Evolutionary conservation across 257 asterid genomes (phyloP).

Genomic region (Nicotiana obtusifolia): DNA sequence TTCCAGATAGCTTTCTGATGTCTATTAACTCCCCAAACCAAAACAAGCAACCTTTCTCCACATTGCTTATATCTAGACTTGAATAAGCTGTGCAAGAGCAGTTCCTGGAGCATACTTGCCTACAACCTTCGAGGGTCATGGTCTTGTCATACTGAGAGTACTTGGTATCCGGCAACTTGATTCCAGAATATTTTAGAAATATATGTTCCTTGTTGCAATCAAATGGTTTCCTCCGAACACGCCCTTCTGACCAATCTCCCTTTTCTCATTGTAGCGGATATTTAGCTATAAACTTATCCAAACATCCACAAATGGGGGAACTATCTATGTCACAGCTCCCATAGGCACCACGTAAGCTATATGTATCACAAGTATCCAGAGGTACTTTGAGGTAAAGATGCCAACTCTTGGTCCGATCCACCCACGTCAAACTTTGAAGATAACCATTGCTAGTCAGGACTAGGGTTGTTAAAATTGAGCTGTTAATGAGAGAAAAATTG

Average conservation of each 20-base stretch:
- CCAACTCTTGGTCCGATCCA: slow-evolving; percentile 4
- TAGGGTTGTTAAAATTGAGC: neutral
- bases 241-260: slow-evolving; percentile 22
- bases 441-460: neutral
- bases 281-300: slow-evolving; percentile 17
- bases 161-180: slow-evolving; percentile 23
- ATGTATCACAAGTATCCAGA: neutral
- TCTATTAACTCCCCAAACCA: slow-evolving; percentile 24
- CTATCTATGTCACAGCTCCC: neutral
- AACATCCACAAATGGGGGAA: slow-evolving; percentile 13
- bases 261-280: slow-evolving; percentile 16
- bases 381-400: neutral
- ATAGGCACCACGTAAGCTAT: slow-evolving; percentile 1
- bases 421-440: neutral
- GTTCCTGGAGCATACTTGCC: slow-evolving; percentile 20
- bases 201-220: slow-evolving; percentile 9
- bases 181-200: slow-evolving; percentile 13
- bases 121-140: slow-evolving; percentile 21
- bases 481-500: neutral
- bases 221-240: slow-evolving; percentile 14
- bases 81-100: slow-evolving; percentile 31
- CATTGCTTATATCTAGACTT: slow-evolving; percentile 12
- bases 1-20: slow-evolving; percentile 13
- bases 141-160: slow-evolving; percentile 13
- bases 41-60: slow-evolving; percentile 23